A percentile compares a stretch with the other conserved stretches of the same genome.
Conservation (phyloP, 306 rosid genomes). For the Sicyos edulis region DNA sequence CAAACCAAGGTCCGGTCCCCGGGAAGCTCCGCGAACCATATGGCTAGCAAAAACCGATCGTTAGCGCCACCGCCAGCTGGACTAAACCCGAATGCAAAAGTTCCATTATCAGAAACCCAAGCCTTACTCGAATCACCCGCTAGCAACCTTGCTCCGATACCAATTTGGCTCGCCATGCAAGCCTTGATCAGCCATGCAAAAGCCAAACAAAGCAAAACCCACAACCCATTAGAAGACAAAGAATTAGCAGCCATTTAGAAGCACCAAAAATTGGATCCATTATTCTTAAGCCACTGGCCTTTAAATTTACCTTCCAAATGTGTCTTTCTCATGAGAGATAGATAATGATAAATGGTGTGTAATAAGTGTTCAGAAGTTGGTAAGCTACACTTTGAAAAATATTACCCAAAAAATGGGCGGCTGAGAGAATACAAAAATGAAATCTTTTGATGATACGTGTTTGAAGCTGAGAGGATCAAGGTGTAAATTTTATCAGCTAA, state of each 20-base stretch:
- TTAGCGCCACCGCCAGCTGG: slow-evolving; percentile 20
- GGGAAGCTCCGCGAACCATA: slow-evolving; percentile 82
- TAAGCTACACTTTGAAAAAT: slow-evolving; percentile 72
- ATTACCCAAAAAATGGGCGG: slow-evolving; percentile 44
- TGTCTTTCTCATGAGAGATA: neutral
- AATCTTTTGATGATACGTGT: slow-evolving; percentile 26
- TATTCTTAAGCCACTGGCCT: too few relatives aligned
- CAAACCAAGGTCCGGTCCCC: slow-evolving; percentile 67
- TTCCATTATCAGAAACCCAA: slow-evolving; percentile 70
- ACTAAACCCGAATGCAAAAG: slow-evolving; percentile 83
- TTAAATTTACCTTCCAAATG: neutral
- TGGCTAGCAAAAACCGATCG: slow-evolving; percentile 37
- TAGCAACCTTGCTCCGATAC: slow-evolving; percentile 49
- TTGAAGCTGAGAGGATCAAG: slow-evolving; percentile 24
- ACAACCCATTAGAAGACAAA: slow-evolving; percentile 13
- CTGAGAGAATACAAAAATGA: slow-evolving; percentile 24
- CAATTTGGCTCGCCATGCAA: slow-evolving; percentile 40
- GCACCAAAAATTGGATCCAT: too few relatives aligned
- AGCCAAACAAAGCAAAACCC: slow-evolving; percentile 23
- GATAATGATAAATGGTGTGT: neutral
- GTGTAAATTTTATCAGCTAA: neutral
- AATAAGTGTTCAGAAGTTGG: slow-evolving; percentile 39
- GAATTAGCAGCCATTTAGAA: too few relatives aligned
- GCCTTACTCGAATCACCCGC: slow-evolving; percentile 39
- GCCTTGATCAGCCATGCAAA: slow-evolving; percentile 22